phyloP scores from a whole-genome alignment of 2,329 filamentous ascomycete species.

The Dissoconium aciculare region DNA sequence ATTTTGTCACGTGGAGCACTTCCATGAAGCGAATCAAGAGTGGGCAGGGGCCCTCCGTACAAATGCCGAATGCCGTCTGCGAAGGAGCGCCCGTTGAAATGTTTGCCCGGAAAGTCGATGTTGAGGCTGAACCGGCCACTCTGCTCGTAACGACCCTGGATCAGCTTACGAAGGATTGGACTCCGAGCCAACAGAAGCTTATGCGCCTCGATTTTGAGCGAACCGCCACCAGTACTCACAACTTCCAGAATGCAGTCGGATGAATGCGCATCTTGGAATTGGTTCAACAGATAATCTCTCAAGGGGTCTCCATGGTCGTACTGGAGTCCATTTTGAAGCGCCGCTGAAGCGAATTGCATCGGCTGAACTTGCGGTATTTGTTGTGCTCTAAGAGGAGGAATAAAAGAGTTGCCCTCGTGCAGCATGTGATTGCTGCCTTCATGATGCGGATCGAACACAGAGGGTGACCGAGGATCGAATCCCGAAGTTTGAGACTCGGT shows the following conservation, averaged over 20 bases:
- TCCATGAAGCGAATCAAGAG: constrained; percentile 10
- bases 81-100: too few species aligned
- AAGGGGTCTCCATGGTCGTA: neutral
- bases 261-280: neutral
- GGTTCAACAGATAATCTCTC: neutral
- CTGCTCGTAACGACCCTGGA: constrained; percentile 12
- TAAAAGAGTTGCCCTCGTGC: too few species aligned
- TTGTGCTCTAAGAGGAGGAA: too few species aligned
- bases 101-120: too few species aligned
- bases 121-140: neutral
- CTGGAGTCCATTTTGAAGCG: constrained; percentile 4
- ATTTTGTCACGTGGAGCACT: constrained; percentile 12
- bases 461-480: constrained; percentile 13
- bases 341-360: too few species aligned
- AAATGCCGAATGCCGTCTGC: constrained; percentile 19
- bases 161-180: constrained; percentile 14
- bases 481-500: constrained; percentile 13
- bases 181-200: constrained; percentile 21
- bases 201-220: constrained; percentile 17
- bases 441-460: constrained; percentile 7
- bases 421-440: too few species aligned
- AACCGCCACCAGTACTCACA: constrained; percentile 6
- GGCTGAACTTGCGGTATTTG: too few species aligned
- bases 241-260: constrained; percentile 20
- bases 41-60: constrained; percentile 20